A percentile compares a stretch with the other conserved stretches of the same genome.
These are phyloP conservation scores for Urtica urens DNA, from an alignment of 306 rosid species.

Conservation along the genomic window DNA sequence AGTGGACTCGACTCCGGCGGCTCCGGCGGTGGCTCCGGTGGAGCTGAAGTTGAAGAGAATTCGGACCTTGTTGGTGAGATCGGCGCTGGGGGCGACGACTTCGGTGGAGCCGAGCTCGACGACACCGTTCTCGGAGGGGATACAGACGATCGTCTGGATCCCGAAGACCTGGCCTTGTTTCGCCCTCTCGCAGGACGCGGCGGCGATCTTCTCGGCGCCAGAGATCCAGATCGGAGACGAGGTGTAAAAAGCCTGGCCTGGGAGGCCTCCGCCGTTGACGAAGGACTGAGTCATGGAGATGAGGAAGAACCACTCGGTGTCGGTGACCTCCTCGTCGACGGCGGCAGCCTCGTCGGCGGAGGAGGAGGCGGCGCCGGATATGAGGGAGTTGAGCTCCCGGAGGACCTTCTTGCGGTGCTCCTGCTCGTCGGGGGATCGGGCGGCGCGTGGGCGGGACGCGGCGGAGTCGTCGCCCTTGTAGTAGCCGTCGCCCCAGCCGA, in stretches of 20 bases:
- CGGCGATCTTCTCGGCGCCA: constrained; percentile 40
- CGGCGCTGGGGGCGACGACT: constrained; percentile 46
- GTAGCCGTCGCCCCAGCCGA: constrained; percentile 95
- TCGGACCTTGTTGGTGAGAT: constrained; percentile 68
- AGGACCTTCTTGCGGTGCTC: constrained; percentile 74
- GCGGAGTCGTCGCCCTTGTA: constrained; percentile 69
- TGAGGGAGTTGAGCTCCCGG: constrained; percentile 69
- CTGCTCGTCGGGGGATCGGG: constrained; percentile 46
- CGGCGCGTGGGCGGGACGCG: constrained; percentile 21
- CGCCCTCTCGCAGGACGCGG: constrained; percentile 60
- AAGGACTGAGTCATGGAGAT: constrained; percentile 90
- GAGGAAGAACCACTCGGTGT: constrained; percentile 92
- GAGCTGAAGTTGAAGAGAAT: constrained; percentile 63
- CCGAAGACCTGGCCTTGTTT: constrained; percentile 57
- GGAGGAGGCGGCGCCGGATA: constrained; percentile 48
- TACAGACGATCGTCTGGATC: constrained; percentile 58
- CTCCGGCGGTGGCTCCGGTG: too few relatives aligned
- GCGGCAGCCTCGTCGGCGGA: constrained; percentile 34
- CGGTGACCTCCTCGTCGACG: constrained; percentile 79
- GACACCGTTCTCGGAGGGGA: constrained; percentile 68
- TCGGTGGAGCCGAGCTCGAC: constrained; percentile 84
- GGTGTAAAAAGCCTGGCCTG: constrained; percentile 51
- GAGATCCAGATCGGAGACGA: constrained; percentile 60
- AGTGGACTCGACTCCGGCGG: constrained; percentile 12
- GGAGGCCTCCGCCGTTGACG: constrained; percentile 49